Percentiles rank a stretch among this genome's conserved stretches.
These are phyloP conservation scores for Penicillium lagena DNA, from an alignment of 495 filamentous ascomycete genomes.

Conservation along the genomic window DNA sequence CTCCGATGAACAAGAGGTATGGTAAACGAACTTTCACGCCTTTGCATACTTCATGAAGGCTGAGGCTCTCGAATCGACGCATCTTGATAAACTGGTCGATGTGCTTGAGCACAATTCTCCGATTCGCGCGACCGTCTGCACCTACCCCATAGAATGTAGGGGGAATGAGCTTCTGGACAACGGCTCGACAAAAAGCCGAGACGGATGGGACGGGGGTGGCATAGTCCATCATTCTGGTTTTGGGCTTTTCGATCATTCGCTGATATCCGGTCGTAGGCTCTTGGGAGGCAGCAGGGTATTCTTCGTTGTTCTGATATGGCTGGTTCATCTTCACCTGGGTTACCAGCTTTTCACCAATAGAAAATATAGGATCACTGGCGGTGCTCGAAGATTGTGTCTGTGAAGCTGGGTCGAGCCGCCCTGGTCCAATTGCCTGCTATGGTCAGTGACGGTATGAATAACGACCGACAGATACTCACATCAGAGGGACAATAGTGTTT, in stretches of 20 bases:
- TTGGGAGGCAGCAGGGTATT: no score
- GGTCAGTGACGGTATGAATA: slow-evolving; percentile 5
- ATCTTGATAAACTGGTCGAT: slow-evolving; percentile 73
- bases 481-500: slow-evolving; percentile 70
- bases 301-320: no score
- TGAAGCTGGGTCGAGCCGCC: slow-evolving; percentile 16
- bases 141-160: slow-evolving; percentile 65
- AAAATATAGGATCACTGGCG: slow-evolving; percentile 3
- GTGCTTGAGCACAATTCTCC: slow-evolving; percentile 49
- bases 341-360: slow-evolving; percentile 16
- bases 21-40: slow-evolving; percentile 57
- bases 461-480: slow-evolving; percentile 23
- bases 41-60: slow-evolving; percentile 71
- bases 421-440: slow-evolving; percentile 22
- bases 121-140: slow-evolving; percentile 49
- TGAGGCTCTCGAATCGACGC: slow-evolving; percentile 74
- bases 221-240: slow-evolving; percentile 53
- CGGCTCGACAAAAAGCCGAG: slow-evolving; percentile 83
- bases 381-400: background rate
- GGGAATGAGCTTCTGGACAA: slow-evolving; percentile 69
- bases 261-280: background rate
- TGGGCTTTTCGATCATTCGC: slow-evolving; percentile 6
- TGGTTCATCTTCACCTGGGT: slow-evolving; percentile 19
- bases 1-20: background rate
- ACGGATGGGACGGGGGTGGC: slow-evolving; percentile 65